A percentile compares a stretch with the other conserved stretches of the same genome.
Conservation (phyloP, 306 rosid genomes). For the Luffa aegyptiaca region DNA sequence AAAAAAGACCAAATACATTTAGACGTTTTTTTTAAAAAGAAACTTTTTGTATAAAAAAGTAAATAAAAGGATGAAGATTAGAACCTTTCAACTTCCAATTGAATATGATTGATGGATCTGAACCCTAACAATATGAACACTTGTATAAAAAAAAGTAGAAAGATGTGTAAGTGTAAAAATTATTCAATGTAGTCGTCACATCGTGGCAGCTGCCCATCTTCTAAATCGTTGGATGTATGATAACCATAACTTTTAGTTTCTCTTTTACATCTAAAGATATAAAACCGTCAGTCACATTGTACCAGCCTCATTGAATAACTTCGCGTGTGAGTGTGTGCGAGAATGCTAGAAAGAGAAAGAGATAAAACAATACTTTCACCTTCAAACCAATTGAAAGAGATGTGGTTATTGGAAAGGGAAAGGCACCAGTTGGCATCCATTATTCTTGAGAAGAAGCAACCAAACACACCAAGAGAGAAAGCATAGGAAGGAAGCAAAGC, state of each 20-base stretch:
- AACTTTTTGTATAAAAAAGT: too few relatives aligned
- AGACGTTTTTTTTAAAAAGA: too few relatives aligned
- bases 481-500: not conserved
- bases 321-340: too few relatives aligned
- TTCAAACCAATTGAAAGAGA: not conserved
- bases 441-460: not conserved
- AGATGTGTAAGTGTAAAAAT: too few relatives aligned
- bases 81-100: not conserved
- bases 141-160: not conserved
- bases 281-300: too few relatives aligned
- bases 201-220: too few relatives aligned
- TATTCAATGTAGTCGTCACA: too few relatives aligned
- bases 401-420: not conserved
- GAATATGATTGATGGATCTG: not conserved
- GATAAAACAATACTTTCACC: not conserved
- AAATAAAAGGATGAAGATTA: not conserved
- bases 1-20: not conserved
- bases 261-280: too few relatives aligned
- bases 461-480: not conserved
- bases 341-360: not conserved
- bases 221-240: too few relatives aligned
- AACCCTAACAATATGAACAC: not conserved
- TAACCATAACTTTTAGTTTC: too few relatives aligned
- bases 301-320: too few relatives aligned
- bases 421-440: conserved; percentile 8